Percentiles rank a stretch among this genome's conserved stretches.
These are phyloP conservation scores for Acacia pycnantha DNA, from an alignment of 331 rosid species.

Conservation along the genomic window DNA sequence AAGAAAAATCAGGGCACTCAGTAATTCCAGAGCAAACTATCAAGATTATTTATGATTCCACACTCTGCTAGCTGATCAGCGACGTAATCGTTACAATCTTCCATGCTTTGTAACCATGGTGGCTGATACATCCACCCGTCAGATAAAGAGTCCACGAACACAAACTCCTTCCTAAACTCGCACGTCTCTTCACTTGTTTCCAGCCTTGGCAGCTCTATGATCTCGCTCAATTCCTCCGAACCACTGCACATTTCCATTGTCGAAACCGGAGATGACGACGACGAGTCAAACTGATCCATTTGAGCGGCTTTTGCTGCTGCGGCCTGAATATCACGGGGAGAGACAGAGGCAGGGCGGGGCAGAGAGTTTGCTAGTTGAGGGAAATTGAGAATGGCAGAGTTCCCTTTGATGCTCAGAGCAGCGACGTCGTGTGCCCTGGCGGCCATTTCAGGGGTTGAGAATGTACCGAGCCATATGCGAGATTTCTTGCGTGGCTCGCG, in stretches of 20 bases:
- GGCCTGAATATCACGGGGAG: conserved; percentile 86
- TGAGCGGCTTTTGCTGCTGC: conserved; percentile 92
- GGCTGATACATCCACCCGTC: conserved; percentile 64
- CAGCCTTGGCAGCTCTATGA: conserved; percentile 60
- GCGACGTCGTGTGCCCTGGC: conserved; percentile 98
- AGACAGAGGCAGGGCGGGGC: conserved; percentile 75
- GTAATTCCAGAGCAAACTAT: conserved; percentile 49
- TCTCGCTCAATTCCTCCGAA: conserved; percentile 61
- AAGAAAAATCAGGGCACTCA: not conserved
- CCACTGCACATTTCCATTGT: conserved; percentile 41
- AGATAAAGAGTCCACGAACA: conserved; percentile 48
- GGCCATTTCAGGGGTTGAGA: conserved; percentile 87
- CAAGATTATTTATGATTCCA: conserved; percentile 32
- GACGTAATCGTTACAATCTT: conserved; percentile 25
- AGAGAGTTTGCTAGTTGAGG: conserved; percentile 63
- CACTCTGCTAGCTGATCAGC: conserved; percentile 34
- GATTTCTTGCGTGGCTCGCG: conserved; percentile 95
- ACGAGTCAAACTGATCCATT: conserved; percentile 51
- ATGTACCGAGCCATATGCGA: conserved; percentile 97
- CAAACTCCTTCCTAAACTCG: conserved; percentile 55
- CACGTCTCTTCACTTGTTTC: conserved; percentile 41
- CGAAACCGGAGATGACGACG: conserved; percentile 37
- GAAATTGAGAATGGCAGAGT: conserved; percentile 83
- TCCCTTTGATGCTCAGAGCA: conserved; percentile 84
- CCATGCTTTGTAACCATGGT: conserved; percentile 56